These are phyloP conservation scores for Chrysosporium keratinophilum DNA, from an alignment of 2,329 filamentous ascomycete genomes.

Conservation along the genomic window DNA sequence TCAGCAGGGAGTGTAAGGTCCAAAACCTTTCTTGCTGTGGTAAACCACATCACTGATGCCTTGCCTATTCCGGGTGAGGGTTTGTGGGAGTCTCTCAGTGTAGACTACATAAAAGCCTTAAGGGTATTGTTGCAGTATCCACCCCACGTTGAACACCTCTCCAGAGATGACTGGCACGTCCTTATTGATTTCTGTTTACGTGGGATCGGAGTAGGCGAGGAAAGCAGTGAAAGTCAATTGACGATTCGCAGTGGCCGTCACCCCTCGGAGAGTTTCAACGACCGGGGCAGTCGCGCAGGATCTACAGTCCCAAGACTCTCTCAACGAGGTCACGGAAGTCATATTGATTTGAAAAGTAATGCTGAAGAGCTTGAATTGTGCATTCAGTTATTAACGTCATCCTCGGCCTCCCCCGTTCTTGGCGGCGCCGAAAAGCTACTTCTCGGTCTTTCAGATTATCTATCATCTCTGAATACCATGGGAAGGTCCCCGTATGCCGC, in stretches of 20 bases:
- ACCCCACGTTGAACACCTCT: constrained; percentile 70
- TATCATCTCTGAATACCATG: constrained; percentile 51
- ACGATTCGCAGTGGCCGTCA: constrained; percentile 24
- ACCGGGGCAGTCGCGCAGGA: constrained; percentile 23
- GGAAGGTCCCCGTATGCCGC: constrained; percentile 59
- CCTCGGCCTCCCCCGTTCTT: constrained; percentile 57
- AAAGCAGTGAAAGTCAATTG: constrained; percentile 23
- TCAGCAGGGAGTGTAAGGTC: constrained; percentile 57
- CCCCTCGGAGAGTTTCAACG: constrained; percentile 23
- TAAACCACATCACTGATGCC: constrained; percentile 72
- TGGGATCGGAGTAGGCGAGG: constrained; percentile 38
- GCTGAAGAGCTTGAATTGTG: constrained; percentile 53
- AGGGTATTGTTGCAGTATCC: constrained; percentile 58
- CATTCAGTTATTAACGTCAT: constrained; percentile 52
- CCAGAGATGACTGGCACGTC: constrained; percentile 55
- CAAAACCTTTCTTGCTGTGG: constrained; percentile 67
- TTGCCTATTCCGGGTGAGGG: constrained; percentile 52
- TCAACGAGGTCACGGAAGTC: constrained; percentile 8
- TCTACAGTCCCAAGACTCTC: constrained; percentile 25
- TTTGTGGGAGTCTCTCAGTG: constrained; percentile 58
- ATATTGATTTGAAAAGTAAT: constrained; percentile 23
- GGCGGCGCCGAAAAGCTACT: constrained; percentile 49
- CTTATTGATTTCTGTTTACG: constrained; percentile 60
- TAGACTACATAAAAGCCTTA: constrained; percentile 70
- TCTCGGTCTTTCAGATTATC: constrained; percentile 47